Evolutionary conservation across 306 rosid species (phyloP).

Genomic region (Adenanthera pavonina): DNA sequence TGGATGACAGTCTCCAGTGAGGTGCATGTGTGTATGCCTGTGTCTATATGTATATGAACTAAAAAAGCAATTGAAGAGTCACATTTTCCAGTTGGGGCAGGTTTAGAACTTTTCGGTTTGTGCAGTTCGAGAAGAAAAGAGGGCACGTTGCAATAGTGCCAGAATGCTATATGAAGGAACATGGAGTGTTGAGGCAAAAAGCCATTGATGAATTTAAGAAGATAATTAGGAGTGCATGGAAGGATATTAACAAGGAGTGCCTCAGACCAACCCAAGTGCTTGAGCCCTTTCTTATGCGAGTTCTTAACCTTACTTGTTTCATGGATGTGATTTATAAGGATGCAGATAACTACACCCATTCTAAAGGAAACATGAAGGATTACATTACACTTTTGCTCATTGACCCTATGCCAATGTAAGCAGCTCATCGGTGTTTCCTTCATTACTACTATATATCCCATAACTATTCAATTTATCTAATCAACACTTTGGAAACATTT

Average conservation of each 20-base stretch:
- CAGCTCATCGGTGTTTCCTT: not conserved
- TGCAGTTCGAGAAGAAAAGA: slow-evolving; percentile 29
- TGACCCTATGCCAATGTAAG: not conserved
- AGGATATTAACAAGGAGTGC: slow-evolving; percentile 7
- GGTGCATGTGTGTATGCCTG: slow-evolving; percentile 22
- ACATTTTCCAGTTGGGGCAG: not conserved
- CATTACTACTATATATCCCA: not conserved
- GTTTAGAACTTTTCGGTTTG: not conserved
- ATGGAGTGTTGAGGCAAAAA: slow-evolving; percentile 30
- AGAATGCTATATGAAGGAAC: slow-evolving; percentile 36
- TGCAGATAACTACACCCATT: slow-evolving; percentile 15
- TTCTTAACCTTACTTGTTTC: not conserved
- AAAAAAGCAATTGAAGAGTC: too few relatives aligned
- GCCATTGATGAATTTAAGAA: not conserved
- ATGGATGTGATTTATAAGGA: slow-evolving; percentile 9
- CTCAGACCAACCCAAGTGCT: not conserved
- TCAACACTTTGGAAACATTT: too few relatives aligned
- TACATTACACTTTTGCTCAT: not conserved
- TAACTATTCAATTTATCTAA: too few relatives aligned
- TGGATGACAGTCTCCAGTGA: slow-evolving; percentile 48
- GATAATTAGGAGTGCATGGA: not conserved
- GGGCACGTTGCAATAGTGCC: not conserved
- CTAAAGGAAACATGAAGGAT: slow-evolving; percentile 7
- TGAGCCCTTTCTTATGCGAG: not conserved
- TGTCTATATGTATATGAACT: too few relatives aligned